Base-by-base conservation (phyloP, 768 basidiomycete genomes). In the Boletus reticulatus region DNA sequence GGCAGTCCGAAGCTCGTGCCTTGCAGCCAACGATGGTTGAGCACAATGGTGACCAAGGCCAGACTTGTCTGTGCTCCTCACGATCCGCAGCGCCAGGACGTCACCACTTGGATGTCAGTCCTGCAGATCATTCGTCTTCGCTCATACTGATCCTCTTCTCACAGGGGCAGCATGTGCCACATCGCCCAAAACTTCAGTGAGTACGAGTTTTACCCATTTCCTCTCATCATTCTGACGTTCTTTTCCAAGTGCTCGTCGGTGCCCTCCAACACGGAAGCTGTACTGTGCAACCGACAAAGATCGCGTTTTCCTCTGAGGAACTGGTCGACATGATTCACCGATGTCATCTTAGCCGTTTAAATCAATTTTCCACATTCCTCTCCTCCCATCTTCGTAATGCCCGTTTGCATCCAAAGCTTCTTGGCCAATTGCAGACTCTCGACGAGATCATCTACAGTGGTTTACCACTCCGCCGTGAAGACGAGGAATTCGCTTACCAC, bases 121-220 rank as follows among this genome's bases (percentile, higher is more conserved):
- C 48, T 57, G 44, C 48, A 65, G 57, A 58, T 51, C 57, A 48
- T 45, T 52, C 58, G 11, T 42, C 48, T 36, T 42, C 62, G 55
- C 60, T 52, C 58, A 64, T 62, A 67, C 68, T 76, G 42, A 65
- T 72, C 67, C 74, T 75, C 65, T 59, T 55, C 60, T 55, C 62
- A 52, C 74, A 89, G 88, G 78, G 88, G 89, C 54, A 87, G 85
- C 76, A 87, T 91, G 87, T 89, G 85, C 67, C 89, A 90, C 71
- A 90, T 90, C 57, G 89, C 73, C 29, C 87, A 90, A 70, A 82
- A 79, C 41, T 88, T 84, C 78, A 84, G 87, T 88, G 71, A 76
- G 85, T 75, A 17, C 47, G 44, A 52, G 49, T 52, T 50, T 53
- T 54, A 34, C 64, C 61, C 42, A 63, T 63, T 50, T 50, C 34